Evolutionary conservation across 768 basidiomycete species (phyloP), one percentile per base, ranked within the genome.

Genomic region (Hericium rajendrae): DNA sequence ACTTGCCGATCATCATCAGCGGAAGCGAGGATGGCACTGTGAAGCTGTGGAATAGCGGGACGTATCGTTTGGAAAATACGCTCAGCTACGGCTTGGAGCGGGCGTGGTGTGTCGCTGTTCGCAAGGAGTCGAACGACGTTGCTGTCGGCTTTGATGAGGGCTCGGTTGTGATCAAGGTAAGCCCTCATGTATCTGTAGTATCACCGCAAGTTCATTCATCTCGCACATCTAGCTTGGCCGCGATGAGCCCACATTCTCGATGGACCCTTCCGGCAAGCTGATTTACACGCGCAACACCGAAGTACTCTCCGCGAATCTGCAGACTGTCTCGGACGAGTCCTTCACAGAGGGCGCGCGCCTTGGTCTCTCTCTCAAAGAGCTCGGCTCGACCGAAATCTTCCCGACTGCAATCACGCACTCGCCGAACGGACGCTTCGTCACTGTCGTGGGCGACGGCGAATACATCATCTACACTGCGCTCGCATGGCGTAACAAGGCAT

Each of bases 401-500:
- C 84, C 94, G 6, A 88, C 86, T 20, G 77, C 83, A 4, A 73
- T 98, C 20, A 73, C 88, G 46, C 97, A 98, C 71, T 91, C 89
- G 15, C 95, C 97, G 2, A 99, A 99, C 63, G 95, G 97, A 9
- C 86, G 94, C 11, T 98, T 97, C 69, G 92, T 98, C 48, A 97
- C 97, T 3, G 97, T 97, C 40, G 92, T 97, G 57, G 88, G 89
- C 2, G 95, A 99, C 66, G 95, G 95, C 55, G 97, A 98, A 70
- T 97, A 98, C 72, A 97, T 98, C 72, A 92, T 92, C 62, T 99
- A 98, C 71, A 98, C 94, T 2, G 90, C 95, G 0, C 85, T 98
- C 37, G 95, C 97, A 2, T 98, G 97, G 94, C 78, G 97, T 59
- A 99, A 98, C 81, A 99, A 99, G 73, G 83, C 91, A 1, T 98